These are phyloP conservation scores for Metrosideros polymorpha DNA, from an alignment of 441 rosid genomes.

Conservation along the genomic window DNA sequence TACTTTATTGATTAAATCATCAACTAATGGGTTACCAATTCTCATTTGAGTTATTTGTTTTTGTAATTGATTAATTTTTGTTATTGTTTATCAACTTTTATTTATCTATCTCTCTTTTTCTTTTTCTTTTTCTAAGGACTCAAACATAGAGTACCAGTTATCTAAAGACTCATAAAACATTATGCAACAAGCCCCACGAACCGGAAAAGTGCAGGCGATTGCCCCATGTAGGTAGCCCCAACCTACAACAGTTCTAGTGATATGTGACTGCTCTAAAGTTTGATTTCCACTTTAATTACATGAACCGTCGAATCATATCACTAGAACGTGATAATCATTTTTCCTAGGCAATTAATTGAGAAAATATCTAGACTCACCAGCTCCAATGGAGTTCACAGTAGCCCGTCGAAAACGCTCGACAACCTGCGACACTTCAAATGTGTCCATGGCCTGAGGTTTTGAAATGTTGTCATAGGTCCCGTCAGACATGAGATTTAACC, in stretches of 20 bases:
- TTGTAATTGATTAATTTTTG: no score
- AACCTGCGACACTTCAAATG: conserved; percentile 27
- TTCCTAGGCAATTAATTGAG: neutral
- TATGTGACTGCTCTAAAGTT: neutral
- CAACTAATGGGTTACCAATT: no score
- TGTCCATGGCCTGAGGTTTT: conserved; percentile 30
- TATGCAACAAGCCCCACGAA: no score
- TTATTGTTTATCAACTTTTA: no score
- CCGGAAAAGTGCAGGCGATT: no score
- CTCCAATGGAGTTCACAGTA: conserved; percentile 54
- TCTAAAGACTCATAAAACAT: no score
- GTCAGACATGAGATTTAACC: conserved; percentile 63
- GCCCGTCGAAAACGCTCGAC: conserved; percentile 44
- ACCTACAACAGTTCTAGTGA: neutral
- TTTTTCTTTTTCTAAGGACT: no score
- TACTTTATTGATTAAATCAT: no score
- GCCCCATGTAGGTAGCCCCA: no score
- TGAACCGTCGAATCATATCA: neutral
- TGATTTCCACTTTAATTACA: neutral
- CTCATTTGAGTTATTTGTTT: no score
- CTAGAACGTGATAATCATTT: neutral
- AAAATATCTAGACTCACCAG: conserved; percentile 26
- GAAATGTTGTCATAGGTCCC: conserved; percentile 39
- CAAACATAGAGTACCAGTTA: no score
- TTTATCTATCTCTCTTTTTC: no score